Base-by-base conservation (phyloP, 352 stramenopile genomes). In the Globisporangium abappressorium region DNA sequence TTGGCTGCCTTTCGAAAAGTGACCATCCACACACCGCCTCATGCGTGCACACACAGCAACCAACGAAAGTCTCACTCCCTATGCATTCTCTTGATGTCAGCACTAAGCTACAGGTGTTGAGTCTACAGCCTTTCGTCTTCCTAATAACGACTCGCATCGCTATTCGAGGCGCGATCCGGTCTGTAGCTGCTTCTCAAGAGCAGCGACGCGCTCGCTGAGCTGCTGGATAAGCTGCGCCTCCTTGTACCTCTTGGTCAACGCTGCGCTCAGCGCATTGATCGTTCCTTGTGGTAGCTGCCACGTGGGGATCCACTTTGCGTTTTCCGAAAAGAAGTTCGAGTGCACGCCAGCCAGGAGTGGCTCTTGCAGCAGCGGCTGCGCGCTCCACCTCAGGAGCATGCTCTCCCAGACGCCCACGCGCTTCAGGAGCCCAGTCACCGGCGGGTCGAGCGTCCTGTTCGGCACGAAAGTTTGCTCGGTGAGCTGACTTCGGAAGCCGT, bases 351-450 rank as follows among this genome's bases (percentile, higher is more conserved):
- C 43, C 12, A 72, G 57, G 6, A 0, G 15, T 4, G 75, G 74
- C 34, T 89, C 82, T 30, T 84, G 79, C 0, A 92, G 65, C 56
- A 90, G 70, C 9, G 74, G 68, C 65, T 95, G 87, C 0, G 77
- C 84, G 20, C 82, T 86, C 87, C 87, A 95, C 12, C 85, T 79
- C 64, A 93, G 78, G 62, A 87, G 91, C 69, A 93, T 82, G 34
- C 78, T 77, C 24, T 89, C 76, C 87, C 87, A 95, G 11, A 95
- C 64, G 43, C 53, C 58, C 22, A 95, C 73, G 7, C 81, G 73
- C 66, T 90, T 90, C 49, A 95, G 64, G 0, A 95, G 73, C 0
- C 82, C 86, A 1, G 82, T 66, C 7, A 88, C 62, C 0, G 85
- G 79, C 18, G 84, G 85, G 51, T 87, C 78, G n/a, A 95, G 66